A percentile compares a stretch with the other conserved stretches of the same genome.
Conservation (phyloP, 1,284 basidiomycete genomes). For the Rhodotorula glutinis region DNA sequence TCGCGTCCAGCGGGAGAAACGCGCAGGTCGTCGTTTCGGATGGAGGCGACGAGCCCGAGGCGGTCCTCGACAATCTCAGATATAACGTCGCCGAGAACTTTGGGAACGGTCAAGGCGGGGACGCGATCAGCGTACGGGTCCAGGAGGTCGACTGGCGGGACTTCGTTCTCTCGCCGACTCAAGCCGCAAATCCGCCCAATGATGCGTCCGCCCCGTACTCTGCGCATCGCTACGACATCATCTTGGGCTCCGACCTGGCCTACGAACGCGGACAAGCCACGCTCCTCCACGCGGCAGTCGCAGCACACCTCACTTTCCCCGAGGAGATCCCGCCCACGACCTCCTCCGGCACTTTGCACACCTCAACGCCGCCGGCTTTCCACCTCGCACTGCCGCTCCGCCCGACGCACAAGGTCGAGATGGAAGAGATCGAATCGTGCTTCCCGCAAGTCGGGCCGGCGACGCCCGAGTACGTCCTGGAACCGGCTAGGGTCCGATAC, state of each 20-base stretch:
- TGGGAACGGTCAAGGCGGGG: conserved; percentile 9
- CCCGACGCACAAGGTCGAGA: conserved; percentile 61
- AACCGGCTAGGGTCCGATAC: not conserved
- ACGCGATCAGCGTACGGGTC: conserved; percentile 49
- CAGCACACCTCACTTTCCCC: conserved; percentile 57
- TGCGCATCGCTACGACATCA: conserved; percentile 58
- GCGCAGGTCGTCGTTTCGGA: conserved; percentile 57
- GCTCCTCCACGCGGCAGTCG: conserved; percentile 64
- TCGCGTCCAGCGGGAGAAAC: not conserved
- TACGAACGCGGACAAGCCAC: conserved; percentile 66
- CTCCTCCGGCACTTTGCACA: conserved; percentile 47
- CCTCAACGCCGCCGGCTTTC: conserved; percentile 57
- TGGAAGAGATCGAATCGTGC: conserved; percentile 57
- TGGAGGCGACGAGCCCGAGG: conserved; percentile 53
- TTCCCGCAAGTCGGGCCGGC: conserved; percentile 53
- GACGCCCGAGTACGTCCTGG: not conserved
- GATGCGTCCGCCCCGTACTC: accelerated
- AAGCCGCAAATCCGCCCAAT: not conserved
- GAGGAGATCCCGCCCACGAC: too few relatives aligned
- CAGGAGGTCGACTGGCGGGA: conserved; percentile 67
- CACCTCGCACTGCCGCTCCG: conserved; percentile 73
- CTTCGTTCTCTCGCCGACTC: conserved; percentile 46
- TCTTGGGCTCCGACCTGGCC: conserved; percentile 71
- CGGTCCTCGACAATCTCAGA: conserved; percentile 69
- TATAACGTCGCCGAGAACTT: conserved; percentile 63